Percentiles rank a stretch among this genome's conserved stretches.
Evolutionary conservation across 108 stramenopile genomes (phyloP).

Genomic region (Cyclotella sp.): DNA sequence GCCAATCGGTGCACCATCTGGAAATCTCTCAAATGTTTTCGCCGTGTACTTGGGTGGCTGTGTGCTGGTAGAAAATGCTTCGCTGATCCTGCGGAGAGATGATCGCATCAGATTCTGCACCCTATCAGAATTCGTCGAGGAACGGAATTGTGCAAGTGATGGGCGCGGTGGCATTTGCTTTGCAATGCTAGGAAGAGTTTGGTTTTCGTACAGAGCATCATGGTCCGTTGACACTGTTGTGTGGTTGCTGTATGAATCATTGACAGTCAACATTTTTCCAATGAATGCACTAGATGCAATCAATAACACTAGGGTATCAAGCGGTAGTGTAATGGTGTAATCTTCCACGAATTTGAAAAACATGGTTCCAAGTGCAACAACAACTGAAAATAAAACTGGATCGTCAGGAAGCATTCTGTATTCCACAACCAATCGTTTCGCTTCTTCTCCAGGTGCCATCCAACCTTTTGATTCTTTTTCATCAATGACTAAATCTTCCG

Average conservation of each 20-base stretch:
- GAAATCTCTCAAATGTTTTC: constrained; percentile 53
- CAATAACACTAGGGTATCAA: constrained; percentile 32
- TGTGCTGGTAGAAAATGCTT: background rate
- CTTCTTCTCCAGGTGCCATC: background rate
- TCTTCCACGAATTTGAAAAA: constrained; percentile 40
- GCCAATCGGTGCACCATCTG: constrained; percentile 71
- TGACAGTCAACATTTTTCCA: constrained; percentile 34
- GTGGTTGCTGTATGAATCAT: background rate
- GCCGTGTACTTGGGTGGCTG: constrained; percentile 4
- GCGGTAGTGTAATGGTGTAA: constrained; percentile 18
- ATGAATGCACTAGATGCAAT: constrained; percentile 35
- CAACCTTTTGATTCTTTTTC: background rate
- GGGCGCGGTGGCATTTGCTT: background rate
- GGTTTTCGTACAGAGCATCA: background rate
- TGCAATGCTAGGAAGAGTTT: background rate
- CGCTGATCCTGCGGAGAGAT: constrained; percentile 12
- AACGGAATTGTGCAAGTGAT: background rate
- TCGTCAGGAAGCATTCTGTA: constrained; percentile 24
- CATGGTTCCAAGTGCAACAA: constrained; percentile 23
- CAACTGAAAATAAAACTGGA: constrained; percentile 26
- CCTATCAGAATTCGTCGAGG: background rate
- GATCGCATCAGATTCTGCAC: constrained; percentile 8
- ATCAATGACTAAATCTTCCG: background rate
- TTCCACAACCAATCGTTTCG: constrained; percentile 2
- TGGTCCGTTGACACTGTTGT: background rate